Conservation (phyloP, 2,329 filamentous ascomycete species). For the Scorias spongiosa region DNA sequence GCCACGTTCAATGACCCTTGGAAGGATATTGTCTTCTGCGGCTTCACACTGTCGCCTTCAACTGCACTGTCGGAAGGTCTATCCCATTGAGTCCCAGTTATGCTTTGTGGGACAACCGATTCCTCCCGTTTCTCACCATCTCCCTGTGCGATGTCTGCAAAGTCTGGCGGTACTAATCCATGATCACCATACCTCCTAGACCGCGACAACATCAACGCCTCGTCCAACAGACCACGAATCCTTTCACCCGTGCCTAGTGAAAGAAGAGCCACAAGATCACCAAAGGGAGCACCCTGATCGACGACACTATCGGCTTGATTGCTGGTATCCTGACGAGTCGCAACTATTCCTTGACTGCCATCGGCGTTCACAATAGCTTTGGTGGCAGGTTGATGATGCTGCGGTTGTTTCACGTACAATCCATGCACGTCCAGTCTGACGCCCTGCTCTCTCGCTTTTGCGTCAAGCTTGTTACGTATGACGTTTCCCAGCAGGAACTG, state of each 20-base stretch:
- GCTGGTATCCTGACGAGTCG: neutral
- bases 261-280: conserved; percentile 68
- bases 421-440: conserved; percentile 44
- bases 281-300: conserved; percentile 53
- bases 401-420: conserved; percentile 24
- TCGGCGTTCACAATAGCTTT: conserved; percentile 14
- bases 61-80: conserved; percentile 1
- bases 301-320: conserved; percentile 35
- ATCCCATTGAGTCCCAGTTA: conserved; percentile 20
- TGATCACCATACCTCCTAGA: conserved; percentile 66
- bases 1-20: conserved; percentile 30
- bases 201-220: conserved; percentile 54
- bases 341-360: conserved; percentile 14
- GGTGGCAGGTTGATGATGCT: conserved; percentile 4
- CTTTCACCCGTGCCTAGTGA: conserved; percentile 73
- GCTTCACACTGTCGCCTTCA: conserved; percentile 15
- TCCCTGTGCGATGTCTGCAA: conserved; percentile 53
- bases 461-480: conserved; percentile 38
- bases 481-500: conserved; percentile 54
- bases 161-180: conserved; percentile 62
- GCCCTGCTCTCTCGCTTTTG: conserved; percentile 43
- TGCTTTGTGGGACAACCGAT: conserved; percentile 23
- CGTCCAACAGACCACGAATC: conserved; percentile 59
- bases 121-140: conserved; percentile 22
- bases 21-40: conserved; percentile 28